A percentile compares a stretch with the other conserved stretches of the same genome.
These are phyloP conservation scores for Aspergillus intermedius DNA, from an alignment of 2,329 filamentous ascomycete species.

Conservation along the genomic window DNA sequence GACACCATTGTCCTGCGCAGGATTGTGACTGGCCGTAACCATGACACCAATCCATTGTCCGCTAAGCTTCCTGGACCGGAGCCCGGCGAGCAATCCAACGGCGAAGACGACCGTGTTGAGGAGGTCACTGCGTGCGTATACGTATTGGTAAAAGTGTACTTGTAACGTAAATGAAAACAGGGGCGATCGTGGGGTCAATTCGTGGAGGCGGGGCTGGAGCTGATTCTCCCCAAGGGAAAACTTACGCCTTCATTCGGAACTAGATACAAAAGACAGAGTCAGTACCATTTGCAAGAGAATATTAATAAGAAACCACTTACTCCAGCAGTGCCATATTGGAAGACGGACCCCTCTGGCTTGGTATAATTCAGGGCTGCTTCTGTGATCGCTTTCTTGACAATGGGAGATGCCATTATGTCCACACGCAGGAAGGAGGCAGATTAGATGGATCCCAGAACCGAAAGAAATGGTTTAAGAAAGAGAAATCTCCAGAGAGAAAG, in stretches of 20 bases:
- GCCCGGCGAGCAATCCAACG: conserved; percentile 78
- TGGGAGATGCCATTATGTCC: conserved; percentile 38
- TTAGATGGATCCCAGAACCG: conserved; percentile 10
- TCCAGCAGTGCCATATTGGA: conserved; percentile 56
- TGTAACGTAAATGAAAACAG: conserved; percentile 22
- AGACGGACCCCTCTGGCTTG: conserved; percentile 46
- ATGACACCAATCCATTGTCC: conserved; percentile 92
- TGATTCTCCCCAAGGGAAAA: conserved; percentile 18
- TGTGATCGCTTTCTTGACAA: conserved; percentile 39
- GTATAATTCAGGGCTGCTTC: conserved; percentile 44
- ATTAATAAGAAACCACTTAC: conserved; percentile 37
- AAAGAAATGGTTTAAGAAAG: background rate
- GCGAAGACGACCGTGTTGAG: conserved; percentile 90
- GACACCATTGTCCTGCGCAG: conserved; percentile 81
- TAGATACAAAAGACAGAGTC: conserved; percentile 24
- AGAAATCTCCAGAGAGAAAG: conserved; percentile 4
- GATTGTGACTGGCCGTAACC: conserved; percentile 93
- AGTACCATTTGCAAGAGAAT: background rate
- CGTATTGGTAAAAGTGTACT: conserved; percentile 28
- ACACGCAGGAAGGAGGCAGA: conserved; percentile 7
- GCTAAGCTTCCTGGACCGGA: conserved; percentile 83
- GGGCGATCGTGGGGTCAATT: conserved; percentile 24
- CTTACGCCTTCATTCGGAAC: conserved; percentile 67
- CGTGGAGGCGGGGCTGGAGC: conserved; percentile 24
- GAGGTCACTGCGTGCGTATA: conserved; percentile 52